Percentiles rank a stretch among this genome's conserved stretches.
phyloP scores from a whole-genome alignment of 176 grass and related monocot species.

The Zoysia japonica region DNA sequence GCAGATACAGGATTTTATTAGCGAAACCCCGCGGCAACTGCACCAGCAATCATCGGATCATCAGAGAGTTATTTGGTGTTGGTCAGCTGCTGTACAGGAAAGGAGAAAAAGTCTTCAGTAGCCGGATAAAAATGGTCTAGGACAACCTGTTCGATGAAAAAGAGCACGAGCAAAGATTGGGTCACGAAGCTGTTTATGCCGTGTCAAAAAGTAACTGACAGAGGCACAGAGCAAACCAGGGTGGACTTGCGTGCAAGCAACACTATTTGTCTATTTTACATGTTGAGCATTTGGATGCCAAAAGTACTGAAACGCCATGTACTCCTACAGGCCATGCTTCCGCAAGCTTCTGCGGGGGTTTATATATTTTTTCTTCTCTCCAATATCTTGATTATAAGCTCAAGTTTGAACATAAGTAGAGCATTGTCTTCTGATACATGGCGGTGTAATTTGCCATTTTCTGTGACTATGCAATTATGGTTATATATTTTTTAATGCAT shows the following conservation, averaged over 20 bases:
- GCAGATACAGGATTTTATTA: slow-evolving; percentile 4
- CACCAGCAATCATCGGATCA: slow-evolving; percentile 24
- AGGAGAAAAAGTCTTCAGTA: neutral
- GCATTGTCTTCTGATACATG: too few relatives aligned
- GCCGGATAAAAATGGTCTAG: neutral
- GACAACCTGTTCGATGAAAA: neutral
- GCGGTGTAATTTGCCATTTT: too few relatives aligned
- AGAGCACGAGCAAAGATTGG: neutral
- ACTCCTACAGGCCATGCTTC: too few relatives aligned
- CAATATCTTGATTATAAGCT: too few relatives aligned
- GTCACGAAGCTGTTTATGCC: neutral
- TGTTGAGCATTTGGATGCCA: neutral
- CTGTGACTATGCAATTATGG: too few relatives aligned
- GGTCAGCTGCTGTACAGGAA: neutral
- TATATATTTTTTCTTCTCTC: too few relatives aligned
- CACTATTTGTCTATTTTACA: neutral
- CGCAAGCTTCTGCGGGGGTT: too few relatives aligned
- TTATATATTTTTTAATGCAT: too few relatives aligned
- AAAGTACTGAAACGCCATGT: too few relatives aligned
- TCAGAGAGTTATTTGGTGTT: neutral
- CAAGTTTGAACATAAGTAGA: too few relatives aligned
- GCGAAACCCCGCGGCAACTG: neutral
- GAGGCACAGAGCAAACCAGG: neutral
- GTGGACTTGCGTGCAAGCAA: slow-evolving; percentile 13
- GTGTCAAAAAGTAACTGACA: slow-evolving; percentile 9